Evolutionary conservation across 2,329 filamentous ascomycete species (phyloP), one percentile per base, ranked within the genome.

Genomic region (Didymella segeticola): DNA sequence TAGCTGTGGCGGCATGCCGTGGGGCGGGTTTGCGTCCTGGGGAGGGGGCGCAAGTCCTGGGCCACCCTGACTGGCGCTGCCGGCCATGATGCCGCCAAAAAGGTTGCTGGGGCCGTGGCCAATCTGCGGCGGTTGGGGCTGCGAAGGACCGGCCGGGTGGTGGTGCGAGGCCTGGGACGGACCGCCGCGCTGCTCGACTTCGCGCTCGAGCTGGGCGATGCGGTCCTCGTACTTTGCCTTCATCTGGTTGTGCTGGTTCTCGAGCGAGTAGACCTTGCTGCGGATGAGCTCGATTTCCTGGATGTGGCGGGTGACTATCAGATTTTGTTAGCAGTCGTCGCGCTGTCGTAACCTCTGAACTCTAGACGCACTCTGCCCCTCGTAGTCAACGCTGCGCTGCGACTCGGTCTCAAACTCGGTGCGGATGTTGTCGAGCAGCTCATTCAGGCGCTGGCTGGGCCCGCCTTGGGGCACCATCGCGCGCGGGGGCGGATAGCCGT

Each of bases 171-270:
- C 86, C 61, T 87, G 84, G 62, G 84, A 81, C 60, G 84, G 82
- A 17, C 86, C 86, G 57, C 87, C 87, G 64, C 86, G 84, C 64
- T 83, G 81, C 71, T 90, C 93, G 45, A 99, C 86, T 77, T 98
- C 93, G 70, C 92, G 90, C 72, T 91, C 90, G 66, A 99, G 84
- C 69, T 89, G 85, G 61, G 84, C 82, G 57, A 98, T 89, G 71
- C 98, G 92, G 62, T 96, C 91, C 72, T 99, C 95, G 72, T 98
- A 98, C 93, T 97, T 96, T 76, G 88, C 84, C 81, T 98, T 98
- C 70, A 97, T 86, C 47, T 85, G 86, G 68, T 93, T 83, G 70
- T 98, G 95, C 42, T 88, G 86, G 73, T 96, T 92, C 76, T 99
- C 95, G 75, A 99, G 86, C 66, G 90, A 86, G 71, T 91, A 97